Percentiles rank a stretch among this genome's conserved stretches.
Conservation (phyloP, 2,329 filamentous ascomycete genomes). For the Fusarium chaquense region DNA sequence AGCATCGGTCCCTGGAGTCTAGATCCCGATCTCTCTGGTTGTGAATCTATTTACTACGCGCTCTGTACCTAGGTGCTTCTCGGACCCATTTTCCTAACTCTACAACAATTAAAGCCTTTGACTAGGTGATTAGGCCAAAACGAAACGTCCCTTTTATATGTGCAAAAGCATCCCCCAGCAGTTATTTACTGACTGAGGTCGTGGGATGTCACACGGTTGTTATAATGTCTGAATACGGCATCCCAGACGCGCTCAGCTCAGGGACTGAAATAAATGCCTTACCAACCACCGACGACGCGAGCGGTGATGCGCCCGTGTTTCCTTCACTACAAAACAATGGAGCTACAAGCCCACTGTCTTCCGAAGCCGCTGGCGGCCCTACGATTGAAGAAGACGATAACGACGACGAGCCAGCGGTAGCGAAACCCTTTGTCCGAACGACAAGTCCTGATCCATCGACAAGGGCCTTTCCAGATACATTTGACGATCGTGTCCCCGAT, state of each 20-base stretch:
- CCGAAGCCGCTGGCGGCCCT: conserved; percentile 43
- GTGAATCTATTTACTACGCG: background rate
- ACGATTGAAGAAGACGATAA: conserved; percentile 61
- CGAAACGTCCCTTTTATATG: conserved; percentile 9
- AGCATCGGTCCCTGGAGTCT: background rate
- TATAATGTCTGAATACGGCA: conserved; percentile 46
- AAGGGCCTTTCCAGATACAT: conserved; percentile 48
- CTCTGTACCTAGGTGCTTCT: background rate
- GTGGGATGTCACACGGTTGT: conserved; percentile 20
- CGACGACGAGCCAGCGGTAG: conserved; percentile 69
- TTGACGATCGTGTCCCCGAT: conserved; percentile 52
- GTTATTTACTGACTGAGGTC: conserved; percentile 4
- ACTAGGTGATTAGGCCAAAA: background rate
- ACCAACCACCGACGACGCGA: conserved; percentile 34
- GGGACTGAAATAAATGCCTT: conserved; percentile 27
- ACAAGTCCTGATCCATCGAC: conserved; percentile 62
- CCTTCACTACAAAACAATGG: conserved; percentile 55
- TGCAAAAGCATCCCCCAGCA: background rate
- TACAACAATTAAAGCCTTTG: background rate
- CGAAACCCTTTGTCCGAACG: conserved; percentile 68
- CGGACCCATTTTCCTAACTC: background rate
- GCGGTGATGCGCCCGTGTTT: conserved; percentile 49
- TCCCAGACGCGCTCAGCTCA: conserved; percentile 41
- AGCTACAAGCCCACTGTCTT: conserved; percentile 45
- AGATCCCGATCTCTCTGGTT: background rate